Evolutionary conservation across 257 asterid genomes (phyloP).

Genomic region (Coffea canephora): DNA sequence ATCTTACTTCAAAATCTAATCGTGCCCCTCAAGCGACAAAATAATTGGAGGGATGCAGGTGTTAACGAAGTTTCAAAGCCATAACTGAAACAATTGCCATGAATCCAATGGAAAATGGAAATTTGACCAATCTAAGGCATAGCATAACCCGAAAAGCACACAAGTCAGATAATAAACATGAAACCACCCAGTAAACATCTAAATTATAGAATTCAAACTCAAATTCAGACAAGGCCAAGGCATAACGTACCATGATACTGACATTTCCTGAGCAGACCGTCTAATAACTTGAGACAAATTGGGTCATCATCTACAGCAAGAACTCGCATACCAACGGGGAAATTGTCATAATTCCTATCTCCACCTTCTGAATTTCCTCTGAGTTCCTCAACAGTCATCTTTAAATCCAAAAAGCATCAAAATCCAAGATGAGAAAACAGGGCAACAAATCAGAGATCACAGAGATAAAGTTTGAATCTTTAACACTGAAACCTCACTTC

Average conservation of each 20-base stretch:
- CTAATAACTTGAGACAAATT: constrained; percentile 67
- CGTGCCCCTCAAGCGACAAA: background rate
- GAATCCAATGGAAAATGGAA: background rate
- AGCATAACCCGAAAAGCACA: background rate
- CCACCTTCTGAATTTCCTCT: constrained; percentile 32
- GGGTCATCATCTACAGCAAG: constrained; percentile 92
- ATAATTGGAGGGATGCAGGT: background rate
- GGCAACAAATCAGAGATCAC: constrained; percentile 20
- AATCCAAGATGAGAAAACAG: constrained; percentile 24
- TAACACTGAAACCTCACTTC: constrained; percentile 26
- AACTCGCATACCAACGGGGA: constrained; percentile 85
- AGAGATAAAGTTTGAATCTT: constrained; percentile 27
- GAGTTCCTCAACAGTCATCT: constrained; percentile 64
- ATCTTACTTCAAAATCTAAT: background rate
- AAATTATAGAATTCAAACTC: constrained; percentile 4
- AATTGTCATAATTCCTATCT: constrained; percentile 40
- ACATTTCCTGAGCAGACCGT: constrained; percentile 68
- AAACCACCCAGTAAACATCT: background rate
- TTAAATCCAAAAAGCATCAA: constrained; percentile 15
- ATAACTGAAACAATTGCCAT: background rate
- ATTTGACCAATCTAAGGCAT: background rate
- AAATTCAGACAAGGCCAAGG: constrained; percentile 6
- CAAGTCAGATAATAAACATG: constrained; percentile 7
- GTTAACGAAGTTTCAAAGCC: background rate
- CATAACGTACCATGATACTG: constrained; percentile 60